Conservation (phyloP, 306 rosid genomes). For the Canavalia ensiformis region DNA sequence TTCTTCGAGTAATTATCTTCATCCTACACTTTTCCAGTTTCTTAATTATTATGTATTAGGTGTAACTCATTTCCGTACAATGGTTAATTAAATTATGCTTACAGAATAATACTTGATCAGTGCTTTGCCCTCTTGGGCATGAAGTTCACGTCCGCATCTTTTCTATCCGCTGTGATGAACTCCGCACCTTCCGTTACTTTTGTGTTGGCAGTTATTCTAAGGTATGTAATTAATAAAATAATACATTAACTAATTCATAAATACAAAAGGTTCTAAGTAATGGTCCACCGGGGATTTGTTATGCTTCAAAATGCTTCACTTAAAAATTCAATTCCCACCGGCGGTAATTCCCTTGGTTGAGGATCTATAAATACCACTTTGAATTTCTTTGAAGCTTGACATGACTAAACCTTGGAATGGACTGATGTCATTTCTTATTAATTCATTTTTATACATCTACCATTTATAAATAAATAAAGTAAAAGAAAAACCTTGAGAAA, state of each 20-base stretch:
- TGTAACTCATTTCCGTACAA: neutral
- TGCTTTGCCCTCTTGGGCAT: slow-evolving; percentile 53
- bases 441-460: neutral
- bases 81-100: neutral
- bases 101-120: slow-evolving; percentile 63
- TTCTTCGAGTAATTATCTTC: slow-evolving; percentile 74
- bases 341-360: too few relatives aligned
- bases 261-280: neutral
- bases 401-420: slow-evolving; percentile 25
- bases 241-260: neutral
- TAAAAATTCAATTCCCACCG: too few relatives aligned
- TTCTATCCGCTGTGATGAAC: slow-evolving; percentile 58
- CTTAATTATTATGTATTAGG: neutral
- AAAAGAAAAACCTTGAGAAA: neutral
- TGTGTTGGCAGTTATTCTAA: slow-evolving; percentile 52
- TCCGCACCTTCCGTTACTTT: slow-evolving; percentile 60
- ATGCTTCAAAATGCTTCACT: too few relatives aligned
- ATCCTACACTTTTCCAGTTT: neutral
- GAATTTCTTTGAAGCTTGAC: neutral
- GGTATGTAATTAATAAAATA: slow-evolving; percentile 35
- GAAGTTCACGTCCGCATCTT: slow-evolving; percentile 58
- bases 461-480: neutral
- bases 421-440: neutral
- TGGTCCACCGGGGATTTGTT: too few relatives aligned
- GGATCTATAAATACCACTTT: neutral